phyloP scores from a whole-genome alignment of 495 filamentous ascomycete species.

The Penicillium pulvis region DNA sequence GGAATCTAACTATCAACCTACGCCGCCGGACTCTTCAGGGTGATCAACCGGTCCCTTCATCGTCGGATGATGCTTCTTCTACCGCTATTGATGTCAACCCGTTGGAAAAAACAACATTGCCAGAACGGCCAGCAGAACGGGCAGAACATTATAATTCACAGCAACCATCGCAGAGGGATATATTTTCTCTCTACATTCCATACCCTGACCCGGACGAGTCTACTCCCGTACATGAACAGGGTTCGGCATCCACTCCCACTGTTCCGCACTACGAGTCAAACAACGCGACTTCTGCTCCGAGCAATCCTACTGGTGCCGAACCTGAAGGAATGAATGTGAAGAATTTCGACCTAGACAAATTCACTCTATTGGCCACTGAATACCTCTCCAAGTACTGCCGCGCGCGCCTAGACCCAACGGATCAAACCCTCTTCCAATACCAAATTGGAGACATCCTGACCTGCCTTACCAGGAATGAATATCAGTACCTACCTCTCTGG shows the following conservation, averaged over 20 bases:
- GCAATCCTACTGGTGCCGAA: background rate
- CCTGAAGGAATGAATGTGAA: background rate
- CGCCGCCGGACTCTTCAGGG: background rate
- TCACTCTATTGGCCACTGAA: conserved; percentile 4
- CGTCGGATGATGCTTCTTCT: background rate
- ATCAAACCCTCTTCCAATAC: conserved; percentile 15
- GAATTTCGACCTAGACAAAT: background rate
- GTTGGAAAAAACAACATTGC: background rate
- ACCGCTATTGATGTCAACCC: background rate
- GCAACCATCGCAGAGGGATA: background rate
- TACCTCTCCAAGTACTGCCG: conserved; percentile 22
- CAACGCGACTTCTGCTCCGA: background rate
- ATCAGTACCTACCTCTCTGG: conserved; percentile 55
- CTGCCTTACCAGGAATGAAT: conserved; percentile 52
- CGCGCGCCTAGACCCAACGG: conserved; percentile 19
- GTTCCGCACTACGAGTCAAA: background rate
- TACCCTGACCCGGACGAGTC: too few species aligned
- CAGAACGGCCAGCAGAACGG: background rate
- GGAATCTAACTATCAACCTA: background rate
- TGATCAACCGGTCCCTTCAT: background rate
- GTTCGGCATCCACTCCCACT: conserved; percentile 5
- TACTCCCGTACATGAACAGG: too few species aligned
- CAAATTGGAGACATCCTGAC: conserved; percentile 45
- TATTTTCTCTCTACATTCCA: background rate
- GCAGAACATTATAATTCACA: background rate